Conservation (phyloP, 805 yeast species). For the Henningerozyma blattae region DNA sequence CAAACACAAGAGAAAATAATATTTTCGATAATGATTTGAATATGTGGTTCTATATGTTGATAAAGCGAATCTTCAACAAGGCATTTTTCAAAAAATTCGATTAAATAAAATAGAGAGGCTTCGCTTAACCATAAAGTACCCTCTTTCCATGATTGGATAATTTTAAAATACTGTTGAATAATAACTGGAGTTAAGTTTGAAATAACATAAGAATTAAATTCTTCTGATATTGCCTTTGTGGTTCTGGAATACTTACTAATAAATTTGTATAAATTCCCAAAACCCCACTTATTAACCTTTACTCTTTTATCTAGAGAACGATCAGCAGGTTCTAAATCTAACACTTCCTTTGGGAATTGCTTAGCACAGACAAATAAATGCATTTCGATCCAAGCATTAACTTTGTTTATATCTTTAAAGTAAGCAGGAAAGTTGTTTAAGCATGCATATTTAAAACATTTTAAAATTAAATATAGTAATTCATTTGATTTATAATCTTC, state of each 20-base stretch:
- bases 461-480: constrained; percentile 49
- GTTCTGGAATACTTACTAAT: constrained; percentile 49
- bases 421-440: constrained; percentile 47
- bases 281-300: constrained; percentile 83
- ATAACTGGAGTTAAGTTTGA: constrained; percentile 58
- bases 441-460: constrained; percentile 53
- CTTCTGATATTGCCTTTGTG: constrained; percentile 31
- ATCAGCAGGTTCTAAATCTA: constrained; percentile 36
- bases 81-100: constrained; percentile 54
- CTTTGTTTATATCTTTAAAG: constrained; percentile 26
- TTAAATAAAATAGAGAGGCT: constrained; percentile 49
- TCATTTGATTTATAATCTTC: constrained; percentile 28
- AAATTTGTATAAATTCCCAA: constrained; percentile 61
- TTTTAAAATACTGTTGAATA: constrained; percentile 45
- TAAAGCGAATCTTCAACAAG: constrained; percentile 47
- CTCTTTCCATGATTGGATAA: constrained; percentile 30
- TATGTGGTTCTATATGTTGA: constrained; percentile 50
- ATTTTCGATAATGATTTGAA: constrained; percentile 51
- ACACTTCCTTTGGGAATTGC: constrained; percentile 40
- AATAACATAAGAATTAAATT: constrained; percentile 45
- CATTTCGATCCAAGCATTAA: constrained; percentile 51
- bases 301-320: constrained; percentile 37
- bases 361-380: constrained; percentile 49
- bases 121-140: constrained; percentile 50
- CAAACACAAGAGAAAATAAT: constrained; percentile 68